A percentile compares a stretch with the other conserved stretches of the same genome.
These are phyloP conservation scores for Leccinum subtestaceum DNA, from an alignment of 768 basidiomycete genomes.

Conservation along the genomic window DNA sequence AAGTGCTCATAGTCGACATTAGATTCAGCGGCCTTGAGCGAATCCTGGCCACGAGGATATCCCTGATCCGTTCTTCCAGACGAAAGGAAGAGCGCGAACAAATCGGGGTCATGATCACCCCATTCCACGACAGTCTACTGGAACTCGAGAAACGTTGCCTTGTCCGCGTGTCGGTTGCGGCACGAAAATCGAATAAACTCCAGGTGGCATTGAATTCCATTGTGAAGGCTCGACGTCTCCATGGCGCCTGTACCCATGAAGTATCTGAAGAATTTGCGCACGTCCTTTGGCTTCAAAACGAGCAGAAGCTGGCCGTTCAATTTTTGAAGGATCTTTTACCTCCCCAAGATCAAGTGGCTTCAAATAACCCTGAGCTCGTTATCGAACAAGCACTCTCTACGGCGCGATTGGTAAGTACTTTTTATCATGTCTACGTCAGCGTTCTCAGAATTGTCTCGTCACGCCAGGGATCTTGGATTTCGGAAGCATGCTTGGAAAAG, in stretches of 20 bases:
- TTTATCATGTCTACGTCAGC: not conserved
- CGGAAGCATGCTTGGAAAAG: conserved; percentile 81
- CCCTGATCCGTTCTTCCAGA: conserved; percentile 70
- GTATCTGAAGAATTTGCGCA: conserved; percentile 82
- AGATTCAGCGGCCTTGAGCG: conserved; percentile 78
- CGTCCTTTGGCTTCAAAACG: conserved; percentile 86
- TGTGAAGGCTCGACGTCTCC: conserved; percentile 67
- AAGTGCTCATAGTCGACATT: conserved; percentile 13
- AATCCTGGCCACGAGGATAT: conserved; percentile 77
- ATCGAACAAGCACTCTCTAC: conserved; percentile 45
- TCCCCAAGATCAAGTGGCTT: conserved; percentile 14
- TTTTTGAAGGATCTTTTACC: conserved; percentile 48
- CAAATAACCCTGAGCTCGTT: conserved; percentile 10
- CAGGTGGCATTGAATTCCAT: conserved; percentile 89
- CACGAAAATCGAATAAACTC: conserved; percentile 61
- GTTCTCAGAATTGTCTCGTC: not conserved
- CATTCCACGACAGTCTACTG: conserved; percentile 48
- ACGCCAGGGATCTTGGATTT: conserved; percentile 83
- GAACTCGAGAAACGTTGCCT: conserved; percentile 70
- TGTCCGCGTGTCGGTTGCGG: conserved; percentile 65
- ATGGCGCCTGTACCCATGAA: conserved; percentile 42
- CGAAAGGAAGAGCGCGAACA: conserved; percentile 71
- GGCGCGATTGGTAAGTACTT: conserved; percentile 58
- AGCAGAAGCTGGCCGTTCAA: conserved; percentile 80
- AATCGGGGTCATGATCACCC: conserved; percentile 66